Conservation (phyloP, 495 filamentous ascomycete genomes). For the Penicillium alfredii region DNA sequence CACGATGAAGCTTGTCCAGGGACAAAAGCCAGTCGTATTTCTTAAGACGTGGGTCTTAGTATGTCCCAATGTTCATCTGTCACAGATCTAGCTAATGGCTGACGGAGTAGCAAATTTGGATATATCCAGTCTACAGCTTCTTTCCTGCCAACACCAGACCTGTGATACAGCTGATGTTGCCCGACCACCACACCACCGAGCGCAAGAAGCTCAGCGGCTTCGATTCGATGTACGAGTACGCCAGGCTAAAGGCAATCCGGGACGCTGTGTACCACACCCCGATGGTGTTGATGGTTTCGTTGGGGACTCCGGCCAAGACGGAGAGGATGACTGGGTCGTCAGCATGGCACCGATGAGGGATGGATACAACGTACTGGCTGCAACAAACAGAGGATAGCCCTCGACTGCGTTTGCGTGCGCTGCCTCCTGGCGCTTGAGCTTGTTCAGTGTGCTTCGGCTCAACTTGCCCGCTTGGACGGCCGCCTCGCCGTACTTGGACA, state of each 20-base stretch:
- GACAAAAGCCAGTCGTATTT: no score
- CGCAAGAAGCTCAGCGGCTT: constrained; percentile 31
- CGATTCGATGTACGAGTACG: constrained; percentile 37
- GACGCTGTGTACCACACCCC: constrained; percentile 41
- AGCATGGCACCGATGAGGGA: constrained; percentile 4
- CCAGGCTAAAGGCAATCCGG: constrained; percentile 32
- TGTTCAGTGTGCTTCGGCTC: constrained; percentile 35
- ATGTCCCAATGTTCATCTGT: no score
- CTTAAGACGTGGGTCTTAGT: no score
- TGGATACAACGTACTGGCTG: constrained; percentile 24
- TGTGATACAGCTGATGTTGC: constrained; percentile 39
- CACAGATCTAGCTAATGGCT: no score
- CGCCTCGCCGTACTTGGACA: constrained; percentile 39
- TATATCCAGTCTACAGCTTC: constrained; percentile 15
- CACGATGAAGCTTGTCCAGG: no score
- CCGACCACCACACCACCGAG: constrained; percentile 42
- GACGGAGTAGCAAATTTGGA: no score
- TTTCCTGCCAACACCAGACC: constrained; percentile 25
- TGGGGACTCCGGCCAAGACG: constrained; percentile 30
- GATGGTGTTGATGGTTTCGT: constrained; percentile 34
- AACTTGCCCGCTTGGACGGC: constrained; percentile 47
- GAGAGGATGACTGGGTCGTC: constrained; percentile 24
- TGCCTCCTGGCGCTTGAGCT: constrained; percentile 41
- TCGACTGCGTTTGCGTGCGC: constrained; percentile 47
- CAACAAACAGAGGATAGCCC: constrained; percentile 42